Percentiles rank a stretch among this genome's conserved stretches.
Evolutionary conservation across 495 filamentous ascomycete genomes (phyloP).

Genomic region (Aspergillus hancockii): DNA sequence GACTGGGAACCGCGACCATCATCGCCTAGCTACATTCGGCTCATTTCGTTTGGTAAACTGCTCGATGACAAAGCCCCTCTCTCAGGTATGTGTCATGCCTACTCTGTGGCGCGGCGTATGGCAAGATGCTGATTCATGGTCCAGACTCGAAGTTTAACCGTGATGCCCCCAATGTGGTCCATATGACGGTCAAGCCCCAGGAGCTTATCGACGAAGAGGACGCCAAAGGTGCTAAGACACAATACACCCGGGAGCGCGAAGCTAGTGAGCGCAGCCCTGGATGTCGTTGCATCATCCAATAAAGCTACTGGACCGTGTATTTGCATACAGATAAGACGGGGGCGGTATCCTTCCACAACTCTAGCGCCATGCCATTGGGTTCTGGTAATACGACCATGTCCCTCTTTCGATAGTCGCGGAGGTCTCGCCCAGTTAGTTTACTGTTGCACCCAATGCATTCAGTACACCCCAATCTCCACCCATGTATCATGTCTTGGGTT

Average conservation of each 20-base stretch:
- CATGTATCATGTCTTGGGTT: slow-evolving; percentile 2
- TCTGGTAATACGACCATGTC: slow-evolving; percentile 1
- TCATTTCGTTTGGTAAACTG: slow-evolving; percentile 87
- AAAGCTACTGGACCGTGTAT: slow-evolving; percentile 46
- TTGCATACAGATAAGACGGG: slow-evolving; percentile 15
- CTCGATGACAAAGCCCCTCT: slow-evolving; percentile 82
- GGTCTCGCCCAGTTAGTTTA: background rate
- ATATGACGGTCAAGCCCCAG: slow-evolving; percentile 90
- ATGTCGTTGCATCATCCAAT: slow-evolving; percentile 82
- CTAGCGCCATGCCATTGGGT: background rate
- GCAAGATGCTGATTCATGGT: slow-evolving; percentile 15
- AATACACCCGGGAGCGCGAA: slow-evolving; percentile 57
- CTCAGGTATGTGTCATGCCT: slow-evolving; percentile 54
- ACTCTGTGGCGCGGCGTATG: background rate
- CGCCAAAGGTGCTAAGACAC: slow-evolving; percentile 70
- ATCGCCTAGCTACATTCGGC: slow-evolving; percentile 78
- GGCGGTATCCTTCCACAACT: background rate
- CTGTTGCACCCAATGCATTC: slow-evolving; percentile 45
- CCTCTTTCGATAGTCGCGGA: slow-evolving; percentile 10
- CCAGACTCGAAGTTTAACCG: slow-evolving; percentile 77
- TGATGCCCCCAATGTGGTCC: slow-evolving; percentile 77
- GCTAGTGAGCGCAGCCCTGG: slow-evolving; percentile 64
- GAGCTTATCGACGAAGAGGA: slow-evolving; percentile 91
- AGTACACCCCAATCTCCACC: background rate
- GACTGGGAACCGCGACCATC: slow-evolving; percentile 87